Base-by-base conservation (phyloP, 176 grass and related monocot genomes). In the Eragrostis nindensis region DNA sequence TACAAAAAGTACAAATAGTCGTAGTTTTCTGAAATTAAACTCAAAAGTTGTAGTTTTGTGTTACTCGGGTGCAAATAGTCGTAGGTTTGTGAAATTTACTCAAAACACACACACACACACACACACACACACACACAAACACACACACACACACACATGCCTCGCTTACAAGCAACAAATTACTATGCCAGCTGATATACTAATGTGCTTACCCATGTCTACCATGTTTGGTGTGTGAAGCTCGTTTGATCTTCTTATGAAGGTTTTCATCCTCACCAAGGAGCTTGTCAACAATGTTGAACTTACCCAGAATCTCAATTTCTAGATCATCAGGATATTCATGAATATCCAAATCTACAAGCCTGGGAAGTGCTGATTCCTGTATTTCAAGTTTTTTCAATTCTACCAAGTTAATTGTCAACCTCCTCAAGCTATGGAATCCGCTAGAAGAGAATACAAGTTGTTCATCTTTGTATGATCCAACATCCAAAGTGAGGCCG, bases 371-470 rank as follows among this genome's bases (percentile, higher is more conserved):
- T 1, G 52, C 50, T 19, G 11, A 65, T 64, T 70, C 18, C 2
- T 27, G 11, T 30, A 69, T 30, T 57, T 45, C 66, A 30, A 80
- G 0, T 70, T 55, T 80, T 38, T 80, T 70, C 0, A 80, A 9
- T 5, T 45, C 6, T 45, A 10, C 15, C 65, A 80, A 69, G 25
- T n/a, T 17, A 30, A 69, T 1, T 3, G 39, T 69, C n/a, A 80
- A 66, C 4, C 50, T 80, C 22, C 11, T 44, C 22, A 80, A 68
- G 18, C 78, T n/a, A n/a, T 30, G 66, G 70, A 80, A 80, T 70
- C 78, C 78, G 30, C 11, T 25, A 7, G 78, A 5, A 15, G 11
- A 59, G 16, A 80, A 70, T 3, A 11, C 50, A 21, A 80, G 11
- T 6, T 56, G 0, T n/a, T 32, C 52, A 80, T n/a, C 65, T 65